A percentile compares a stretch with the other conserved stretches of the same genome.
These are phyloP conservation scores for Dryas drummondii DNA, from an alignment of 306 rosid genomes.

Conservation along the genomic window DNA sequence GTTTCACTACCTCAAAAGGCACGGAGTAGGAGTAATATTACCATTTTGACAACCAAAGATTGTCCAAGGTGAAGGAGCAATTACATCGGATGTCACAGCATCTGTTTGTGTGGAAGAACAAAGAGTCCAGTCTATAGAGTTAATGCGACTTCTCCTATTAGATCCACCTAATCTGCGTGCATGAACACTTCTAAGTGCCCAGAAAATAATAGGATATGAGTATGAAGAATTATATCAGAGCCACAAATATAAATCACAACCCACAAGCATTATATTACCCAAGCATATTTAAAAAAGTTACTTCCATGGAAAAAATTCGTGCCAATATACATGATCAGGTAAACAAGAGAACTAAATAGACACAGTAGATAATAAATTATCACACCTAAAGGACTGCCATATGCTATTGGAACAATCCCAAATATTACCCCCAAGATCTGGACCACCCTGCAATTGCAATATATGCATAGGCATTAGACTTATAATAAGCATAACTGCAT, in stretches of 20 bases:
- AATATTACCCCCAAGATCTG: conserved; percentile 15
- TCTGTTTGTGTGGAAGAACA: conserved; percentile 52
- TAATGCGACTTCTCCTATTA: conserved; percentile 30
- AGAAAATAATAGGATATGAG: background rate
- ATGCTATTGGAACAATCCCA: conserved; percentile 31
- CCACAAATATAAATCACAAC: background rate
- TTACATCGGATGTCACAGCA: conserved; percentile 73
- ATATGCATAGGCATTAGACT: conserved; percentile 22
- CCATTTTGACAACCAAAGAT: conserved; percentile 96
- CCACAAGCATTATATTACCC: background rate
- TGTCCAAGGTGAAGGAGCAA: conserved; percentile 87
- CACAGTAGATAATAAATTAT: conserved; percentile 4
- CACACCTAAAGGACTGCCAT: conserved; percentile 40
- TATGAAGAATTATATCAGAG: background rate
- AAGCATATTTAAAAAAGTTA: background rate
- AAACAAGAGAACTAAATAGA: conserved; percentile 12
- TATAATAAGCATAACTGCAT: background rate
- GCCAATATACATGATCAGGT: background rate
- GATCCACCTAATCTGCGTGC: conserved; percentile 24
- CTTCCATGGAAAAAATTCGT: background rate
- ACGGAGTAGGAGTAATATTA: conserved; percentile 24
- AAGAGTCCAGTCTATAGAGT: conserved; percentile 51
- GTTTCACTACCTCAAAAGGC: conserved; percentile 8
- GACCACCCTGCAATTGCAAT: conserved; percentile 28
- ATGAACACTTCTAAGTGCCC: conserved; percentile 5